Percentiles rank a stretch among this genome's conserved stretches.
Evolutionary conservation across 2,329 filamentous ascomycete genomes (phyloP).

Genomic region (Tolypocladium inflatum): DNA sequence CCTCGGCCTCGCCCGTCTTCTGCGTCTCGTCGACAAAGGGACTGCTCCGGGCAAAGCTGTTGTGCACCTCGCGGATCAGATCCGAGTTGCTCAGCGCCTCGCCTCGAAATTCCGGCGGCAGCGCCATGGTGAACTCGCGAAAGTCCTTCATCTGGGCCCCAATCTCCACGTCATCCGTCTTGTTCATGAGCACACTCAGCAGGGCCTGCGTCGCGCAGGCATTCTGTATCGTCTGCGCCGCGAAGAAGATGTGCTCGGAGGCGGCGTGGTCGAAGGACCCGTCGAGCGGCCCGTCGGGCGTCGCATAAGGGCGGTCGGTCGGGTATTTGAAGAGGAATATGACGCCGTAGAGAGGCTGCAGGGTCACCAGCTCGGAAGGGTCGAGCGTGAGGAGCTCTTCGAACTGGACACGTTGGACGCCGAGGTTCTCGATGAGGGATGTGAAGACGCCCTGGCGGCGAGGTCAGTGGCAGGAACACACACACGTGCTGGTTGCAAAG

Average conservation of each 20-base stretch:
- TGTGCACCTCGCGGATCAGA: constrained; percentile 71
- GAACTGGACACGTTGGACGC: constrained; percentile 89
- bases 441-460: constrained; percentile 77
- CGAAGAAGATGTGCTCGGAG: constrained; percentile 78
- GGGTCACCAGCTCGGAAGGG: constrained; percentile 57
- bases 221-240: constrained; percentile 95
- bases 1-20: constrained; percentile 57
- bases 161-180: constrained; percentile 60
- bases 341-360: constrained; percentile 81
- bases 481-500: constrained; percentile 1
- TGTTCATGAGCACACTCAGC: constrained; percentile 84
- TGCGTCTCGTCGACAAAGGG: constrained; percentile 91
- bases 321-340: constrained; percentile 99
- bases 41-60: constrained; percentile 78
- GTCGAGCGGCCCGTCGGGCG: constrained; percentile 60
- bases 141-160: constrained; percentile 65
- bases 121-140: constrained; percentile 77
- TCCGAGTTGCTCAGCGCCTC: constrained; percentile 55
- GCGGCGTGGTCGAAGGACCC: constrained; percentile 72
- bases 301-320: constrained; percentile 54
- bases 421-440: constrained; percentile 82
- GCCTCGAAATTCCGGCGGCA: constrained; percentile 63
- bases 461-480: neutral
- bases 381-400: constrained; percentile 92
- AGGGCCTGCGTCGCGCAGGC: constrained; percentile 95